Evolutionary conservation across 75 land plant genomes (phyloP).

Genomic region (Pseudotsuga menziesii): DNA sequence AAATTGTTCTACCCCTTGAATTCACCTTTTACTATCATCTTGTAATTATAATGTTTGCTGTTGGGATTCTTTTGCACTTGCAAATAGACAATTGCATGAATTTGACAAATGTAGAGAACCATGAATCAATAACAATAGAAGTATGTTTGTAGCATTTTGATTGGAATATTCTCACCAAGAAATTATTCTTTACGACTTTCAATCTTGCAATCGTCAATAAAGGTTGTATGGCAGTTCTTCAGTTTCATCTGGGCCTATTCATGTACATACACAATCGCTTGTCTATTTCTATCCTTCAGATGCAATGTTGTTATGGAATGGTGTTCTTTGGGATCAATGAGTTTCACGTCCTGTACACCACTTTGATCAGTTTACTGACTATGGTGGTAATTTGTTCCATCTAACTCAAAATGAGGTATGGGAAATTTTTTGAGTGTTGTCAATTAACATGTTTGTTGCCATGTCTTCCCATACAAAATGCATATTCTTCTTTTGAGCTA

Average conservation of each 20-base stretch:
- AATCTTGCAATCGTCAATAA: too few species aligned
- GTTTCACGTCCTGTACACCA: conserved; percentile 65
- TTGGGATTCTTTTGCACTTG: conserved; percentile 76
- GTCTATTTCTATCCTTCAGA: conserved; percentile 89
- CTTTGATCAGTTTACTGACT: conserved; percentile 98
- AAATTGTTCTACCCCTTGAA: conserved; percentile 30
- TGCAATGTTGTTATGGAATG: too few species aligned
- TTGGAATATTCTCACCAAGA: conserved; percentile 54
- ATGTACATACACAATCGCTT: conserved; percentile 58
- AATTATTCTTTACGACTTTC: conserved; percentile 85
- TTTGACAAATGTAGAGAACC: conserved; percentile 86
- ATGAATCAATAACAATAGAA: conserved; percentile 75
- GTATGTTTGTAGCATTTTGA: conserved; percentile 64
- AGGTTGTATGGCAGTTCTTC: too few species aligned
- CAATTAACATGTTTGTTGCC: too few species aligned
- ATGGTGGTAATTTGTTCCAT: conserved; percentile 98
- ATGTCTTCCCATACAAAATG: too few species aligned
- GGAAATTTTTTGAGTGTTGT: too few species aligned
- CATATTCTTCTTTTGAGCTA: too few species aligned
- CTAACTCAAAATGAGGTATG: conserved; percentile 98
- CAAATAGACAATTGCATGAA: conserved; percentile 55
- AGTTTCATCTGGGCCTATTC: too few species aligned
- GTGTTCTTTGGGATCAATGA: too few species aligned
- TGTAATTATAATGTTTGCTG: too few species aligned
- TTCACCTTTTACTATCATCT: conserved; percentile 81